Conservation (phyloP, 345 rosid species). For the Noccaea bulbosa region DNA sequence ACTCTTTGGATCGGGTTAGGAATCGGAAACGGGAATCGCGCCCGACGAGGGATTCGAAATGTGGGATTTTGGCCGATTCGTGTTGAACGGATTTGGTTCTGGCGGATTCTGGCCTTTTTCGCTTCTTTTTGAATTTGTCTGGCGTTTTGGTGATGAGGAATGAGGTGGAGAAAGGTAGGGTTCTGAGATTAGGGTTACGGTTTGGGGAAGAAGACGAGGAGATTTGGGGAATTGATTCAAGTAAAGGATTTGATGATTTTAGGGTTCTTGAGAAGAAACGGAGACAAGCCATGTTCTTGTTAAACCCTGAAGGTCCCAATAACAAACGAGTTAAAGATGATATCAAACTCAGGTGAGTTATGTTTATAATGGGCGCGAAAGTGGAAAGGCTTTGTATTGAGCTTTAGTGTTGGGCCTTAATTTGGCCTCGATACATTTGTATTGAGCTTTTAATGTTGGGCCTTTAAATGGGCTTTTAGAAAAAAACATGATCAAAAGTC, state of each 20-base stretch:
- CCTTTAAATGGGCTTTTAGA: too few species aligned
- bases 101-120: conserved; percentile 63
- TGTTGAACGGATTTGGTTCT: conserved; percentile 67
- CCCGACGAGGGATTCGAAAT: conserved; percentile 59
- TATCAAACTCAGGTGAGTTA: too few species aligned
- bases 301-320: background rate
- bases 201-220: conserved; percentile 35
- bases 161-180: conserved; percentile 69
- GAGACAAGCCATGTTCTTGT: conserved; percentile 50
- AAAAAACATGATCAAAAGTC: too few species aligned
- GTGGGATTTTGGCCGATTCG: conserved; percentile 52
- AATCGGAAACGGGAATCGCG: conserved; percentile 77
- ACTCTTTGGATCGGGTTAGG: conserved; percentile 60
- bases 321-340: too few species aligned
- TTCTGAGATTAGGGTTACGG: conserved; percentile 32
- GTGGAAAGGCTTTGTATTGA: too few species aligned
- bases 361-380: too few species aligned
- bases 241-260: background rate
- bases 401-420: too few species aligned
- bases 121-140: conserved; percentile 53
- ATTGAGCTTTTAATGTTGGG: too few species aligned
- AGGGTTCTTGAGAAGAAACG: conserved; percentile 42
- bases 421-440: too few species aligned
- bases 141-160: conserved; percentile 85
- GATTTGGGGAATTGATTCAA: conserved; percentile 15